Percentiles rank a stretch among this genome's conserved stretches.
Conservation (phyloP, 352 stramenopile species). For the Pythium periplocum region DNA sequence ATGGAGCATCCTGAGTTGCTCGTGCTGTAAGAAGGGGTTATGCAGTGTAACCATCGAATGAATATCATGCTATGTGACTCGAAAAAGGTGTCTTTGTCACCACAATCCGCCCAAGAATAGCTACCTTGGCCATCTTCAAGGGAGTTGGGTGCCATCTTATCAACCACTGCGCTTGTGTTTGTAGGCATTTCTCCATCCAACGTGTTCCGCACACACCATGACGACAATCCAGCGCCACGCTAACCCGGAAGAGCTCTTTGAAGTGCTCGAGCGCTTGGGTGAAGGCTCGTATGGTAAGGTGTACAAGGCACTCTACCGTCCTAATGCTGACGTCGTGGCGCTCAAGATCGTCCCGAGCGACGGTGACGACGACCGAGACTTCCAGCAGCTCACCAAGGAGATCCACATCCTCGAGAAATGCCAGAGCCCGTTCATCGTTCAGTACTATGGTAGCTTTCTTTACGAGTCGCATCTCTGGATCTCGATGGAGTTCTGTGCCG, state of each 20-base stretch:
- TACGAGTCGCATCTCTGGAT: constrained; percentile 81
- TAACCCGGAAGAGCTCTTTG: constrained; percentile 66
- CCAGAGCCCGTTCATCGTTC: constrained; percentile 75
- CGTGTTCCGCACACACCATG: constrained; percentile 20
- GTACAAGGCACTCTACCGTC: constrained; percentile 69
- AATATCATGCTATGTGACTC: no score
- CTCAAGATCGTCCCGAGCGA: constrained; percentile 86
- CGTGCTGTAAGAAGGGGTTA: constrained; percentile 36
- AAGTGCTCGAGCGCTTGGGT: constrained; percentile 73
- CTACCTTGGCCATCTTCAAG: no score
- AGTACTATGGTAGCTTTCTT: constrained; percentile 81
- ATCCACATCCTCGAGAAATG: constrained; percentile 84
- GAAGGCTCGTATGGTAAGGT: constrained; percentile 85
- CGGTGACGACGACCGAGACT: constrained; percentile 58
- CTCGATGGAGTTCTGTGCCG: constrained; percentile 87
- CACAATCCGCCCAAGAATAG: no score
- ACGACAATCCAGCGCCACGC: constrained; percentile 56
- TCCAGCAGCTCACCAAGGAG: constrained; percentile 72
- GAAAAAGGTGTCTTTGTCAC: no score
- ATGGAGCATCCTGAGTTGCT: constrained; percentile 94
- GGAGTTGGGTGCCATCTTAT: no score
- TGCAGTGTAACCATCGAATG: not conserved
- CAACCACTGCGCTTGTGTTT: no score
- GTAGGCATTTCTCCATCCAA: no score
- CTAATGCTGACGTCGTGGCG: constrained; percentile 57